Percentiles rank a stretch among this genome's conserved stretches.
These are phyloP conservation scores for Plantago elongata DNA, from an alignment of 257 asterid genomes.

Conservation along the genomic window DNA sequence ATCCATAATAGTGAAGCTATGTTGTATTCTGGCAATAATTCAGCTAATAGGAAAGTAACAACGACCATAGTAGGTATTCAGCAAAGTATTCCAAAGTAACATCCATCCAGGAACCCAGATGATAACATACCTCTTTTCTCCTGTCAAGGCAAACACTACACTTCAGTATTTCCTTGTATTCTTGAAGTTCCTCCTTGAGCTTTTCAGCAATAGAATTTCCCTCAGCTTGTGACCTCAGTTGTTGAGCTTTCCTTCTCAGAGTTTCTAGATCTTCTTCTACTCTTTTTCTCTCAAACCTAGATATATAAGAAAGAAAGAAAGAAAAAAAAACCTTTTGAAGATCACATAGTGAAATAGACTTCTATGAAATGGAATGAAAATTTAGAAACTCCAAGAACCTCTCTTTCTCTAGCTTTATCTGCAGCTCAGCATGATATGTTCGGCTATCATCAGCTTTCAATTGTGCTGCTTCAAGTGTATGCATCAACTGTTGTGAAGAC, in stretches of 20 bases:
- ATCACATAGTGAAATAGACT: not conserved
- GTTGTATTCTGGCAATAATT: not conserved
- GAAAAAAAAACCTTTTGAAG: constrained; percentile 2
- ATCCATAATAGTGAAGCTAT: not conserved
- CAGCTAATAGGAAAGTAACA: not conserved
- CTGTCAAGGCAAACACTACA: constrained; percentile 87
- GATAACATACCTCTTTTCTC: constrained; percentile 75
- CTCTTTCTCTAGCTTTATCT: constrained; percentile 84
- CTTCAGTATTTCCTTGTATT: constrained; percentile 83
- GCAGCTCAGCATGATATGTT: constrained; percentile 55
- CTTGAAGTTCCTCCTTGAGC: constrained; percentile 75
- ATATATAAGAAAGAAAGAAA: not conserved
- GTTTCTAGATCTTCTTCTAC: constrained; percentile 77
- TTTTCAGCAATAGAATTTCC: constrained; percentile 65
- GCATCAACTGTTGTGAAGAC: constrained; percentile 48
- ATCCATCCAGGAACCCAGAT: constrained; percentile 3
- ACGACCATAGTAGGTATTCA: not conserved
- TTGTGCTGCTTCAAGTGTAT: constrained; percentile 65
- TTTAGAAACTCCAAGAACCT: constrained; percentile 38
- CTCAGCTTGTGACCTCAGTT: constrained; percentile 50
- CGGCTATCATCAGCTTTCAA: constrained; percentile 63
- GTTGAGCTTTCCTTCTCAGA: constrained; percentile 58
- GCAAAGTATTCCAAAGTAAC: not conserved
- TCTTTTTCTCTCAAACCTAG: constrained; percentile 81
- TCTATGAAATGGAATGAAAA: not conserved